Evolutionary conservation across 331 rosid species (phyloP).

Genomic region (Pyracantha coccinea): DNA sequence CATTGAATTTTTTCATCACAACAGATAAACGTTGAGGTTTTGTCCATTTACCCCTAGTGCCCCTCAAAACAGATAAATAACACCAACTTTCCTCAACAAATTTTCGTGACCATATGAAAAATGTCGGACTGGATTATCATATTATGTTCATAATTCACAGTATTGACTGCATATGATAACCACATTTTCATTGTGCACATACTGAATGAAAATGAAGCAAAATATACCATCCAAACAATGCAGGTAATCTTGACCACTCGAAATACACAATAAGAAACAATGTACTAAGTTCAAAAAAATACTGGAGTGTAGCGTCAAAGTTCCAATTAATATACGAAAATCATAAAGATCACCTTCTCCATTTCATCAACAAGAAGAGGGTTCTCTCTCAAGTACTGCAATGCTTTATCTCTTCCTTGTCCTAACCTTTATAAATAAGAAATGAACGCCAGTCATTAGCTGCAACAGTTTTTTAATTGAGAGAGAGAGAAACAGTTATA

Average conservation of each 20-base stretch:
- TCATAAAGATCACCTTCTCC: conserved; percentile 52
- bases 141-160: not conserved
- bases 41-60: not conserved
- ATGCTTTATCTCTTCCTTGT: conserved; percentile 92
- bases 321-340: not conserved
- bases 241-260: not conserved
- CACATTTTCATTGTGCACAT: not conserved
- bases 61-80: not conserved
- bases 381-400: conserved; percentile 78
- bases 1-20: not conserved
- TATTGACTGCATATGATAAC: not conserved
- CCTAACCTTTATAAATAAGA: conserved; percentile 57
- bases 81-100: not conserved
- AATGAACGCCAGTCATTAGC: conserved; percentile 17
- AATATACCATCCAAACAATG: not conserved
- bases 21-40: not conserved
- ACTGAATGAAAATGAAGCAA: not conserved
- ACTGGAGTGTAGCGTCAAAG: not conserved
- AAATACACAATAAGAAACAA: not conserved
- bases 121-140: not conserved
- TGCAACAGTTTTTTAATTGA: conserved; percentile 2
- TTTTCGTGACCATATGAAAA: not conserved
- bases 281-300: not conserved
- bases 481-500: not conserved
- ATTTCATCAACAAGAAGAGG: conserved; percentile 65